A percentile compares a stretch with the other conserved stretches of the same genome.
These are phyloP conservation scores for Xanthoconium separans DNA, from an alignment of 1,284 basidiomycete species.

Conservation along the genomic window DNA sequence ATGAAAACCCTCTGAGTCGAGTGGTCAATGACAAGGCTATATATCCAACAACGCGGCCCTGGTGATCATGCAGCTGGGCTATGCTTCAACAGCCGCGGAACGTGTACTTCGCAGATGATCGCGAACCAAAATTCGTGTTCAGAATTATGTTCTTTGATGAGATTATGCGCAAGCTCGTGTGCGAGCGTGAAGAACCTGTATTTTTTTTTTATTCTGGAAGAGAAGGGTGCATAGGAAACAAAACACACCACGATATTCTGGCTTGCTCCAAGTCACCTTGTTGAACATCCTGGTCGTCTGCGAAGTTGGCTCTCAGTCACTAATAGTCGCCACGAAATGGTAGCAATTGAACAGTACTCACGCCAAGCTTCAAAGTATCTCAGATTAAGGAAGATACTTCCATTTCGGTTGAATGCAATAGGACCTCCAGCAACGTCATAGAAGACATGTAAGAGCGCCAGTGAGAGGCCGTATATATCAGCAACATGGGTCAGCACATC, in stretches of 20 bases:
- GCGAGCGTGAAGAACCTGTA: slow-evolving; percentile 2
- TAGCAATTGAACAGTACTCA: background rate
- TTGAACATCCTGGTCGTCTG: background rate
- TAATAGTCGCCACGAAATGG: background rate
- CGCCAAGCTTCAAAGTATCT: background rate
- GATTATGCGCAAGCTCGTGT: background rate
- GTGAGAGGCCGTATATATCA: slow-evolving; percentile 59
- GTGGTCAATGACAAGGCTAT: too few relatives aligned
- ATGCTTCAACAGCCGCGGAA: background rate
- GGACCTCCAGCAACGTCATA: slow-evolving; percentile 50
- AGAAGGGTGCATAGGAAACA: background rate
- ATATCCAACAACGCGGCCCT: too few relatives aligned
- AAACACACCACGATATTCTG: background rate
- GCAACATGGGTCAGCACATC: slow-evolving; percentile 56
- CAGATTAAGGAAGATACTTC: background rate
- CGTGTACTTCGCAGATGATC: background rate
- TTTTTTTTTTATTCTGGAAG: background rate
- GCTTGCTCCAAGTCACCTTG: background rate
- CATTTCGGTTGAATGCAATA: background rate
- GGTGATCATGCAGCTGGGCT: too few relatives aligned
- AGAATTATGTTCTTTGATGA: background rate
- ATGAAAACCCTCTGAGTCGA: too few relatives aligned
- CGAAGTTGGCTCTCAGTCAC: too few relatives aligned
- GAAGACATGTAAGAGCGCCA: slow-evolving; percentile 79
- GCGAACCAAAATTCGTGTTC: slow-evolving; percentile 3